Percentiles rank a stretch among this genome's conserved stretches.
Conservation (phyloP, 23 red algal species). For the Agarophyton chilense region DNA sequence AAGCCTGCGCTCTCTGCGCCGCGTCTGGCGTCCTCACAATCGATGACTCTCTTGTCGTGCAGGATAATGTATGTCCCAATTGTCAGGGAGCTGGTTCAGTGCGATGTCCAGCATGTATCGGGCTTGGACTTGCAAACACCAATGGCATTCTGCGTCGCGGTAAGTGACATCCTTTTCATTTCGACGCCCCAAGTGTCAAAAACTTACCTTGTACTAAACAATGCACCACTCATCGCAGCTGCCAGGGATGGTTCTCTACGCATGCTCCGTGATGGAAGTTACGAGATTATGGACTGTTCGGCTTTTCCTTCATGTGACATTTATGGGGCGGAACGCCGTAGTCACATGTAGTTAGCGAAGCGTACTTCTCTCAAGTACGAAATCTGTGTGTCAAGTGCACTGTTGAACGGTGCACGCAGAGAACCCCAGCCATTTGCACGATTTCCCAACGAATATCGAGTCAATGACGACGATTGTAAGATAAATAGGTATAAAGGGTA, state of each 20-base stretch:
- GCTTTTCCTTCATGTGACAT: constrained; percentile 68
- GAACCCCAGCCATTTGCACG: too few relatives aligned
- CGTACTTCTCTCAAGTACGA: neutral
- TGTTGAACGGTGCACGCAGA: too few relatives aligned
- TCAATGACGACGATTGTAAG: too few relatives aligned
- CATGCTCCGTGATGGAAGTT: constrained; percentile 62
- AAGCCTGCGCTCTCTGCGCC: constrained; percentile 34
- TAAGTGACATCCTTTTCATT: neutral
- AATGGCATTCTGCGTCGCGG: constrained; percentile 50
- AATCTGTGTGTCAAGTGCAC: too few relatives aligned
- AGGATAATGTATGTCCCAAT: constrained; percentile 55
- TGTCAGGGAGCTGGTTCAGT: constrained; percentile 48
- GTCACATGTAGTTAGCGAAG: neutral
- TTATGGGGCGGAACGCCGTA: neutral
- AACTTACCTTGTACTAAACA: too few relatives aligned
- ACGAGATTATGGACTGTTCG: constrained; percentile 60
- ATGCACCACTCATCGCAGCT: too few relatives aligned
- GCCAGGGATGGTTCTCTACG: constrained; percentile 54
- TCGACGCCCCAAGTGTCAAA: neutral
- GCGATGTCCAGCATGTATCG: constrained; percentile 47
- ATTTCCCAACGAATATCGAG: too few relatives aligned
- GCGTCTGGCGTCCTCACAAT: constrained; percentile 44
- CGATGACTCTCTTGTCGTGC: constrained; percentile 58
- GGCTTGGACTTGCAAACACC: constrained; percentile 36
- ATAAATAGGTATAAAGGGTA: too few relatives aligned